Base-by-base conservation (phyloP, 1,139 yeast genomes). In the Trichomonascaceae sp. region DNA sequence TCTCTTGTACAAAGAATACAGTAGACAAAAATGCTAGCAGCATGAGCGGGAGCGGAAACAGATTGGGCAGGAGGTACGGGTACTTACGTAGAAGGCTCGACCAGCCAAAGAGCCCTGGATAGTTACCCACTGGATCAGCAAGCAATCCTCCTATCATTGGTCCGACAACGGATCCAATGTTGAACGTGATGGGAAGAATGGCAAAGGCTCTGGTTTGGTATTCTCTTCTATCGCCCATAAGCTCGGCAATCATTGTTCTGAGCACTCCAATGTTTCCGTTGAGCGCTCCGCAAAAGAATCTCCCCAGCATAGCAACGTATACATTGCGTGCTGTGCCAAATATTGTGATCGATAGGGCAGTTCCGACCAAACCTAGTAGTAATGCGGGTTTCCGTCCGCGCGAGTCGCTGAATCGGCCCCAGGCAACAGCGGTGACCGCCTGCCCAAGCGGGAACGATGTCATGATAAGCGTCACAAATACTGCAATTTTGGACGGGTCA, bases 131-230 rank as follows among this genome's bases (percentile, higher is more conserved):
- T 11, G 64, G 62, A 30, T 52, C 52, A 13, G 64, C 62, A 29
- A 63, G 43, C 32, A 53, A 45, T 2, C 56, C 56, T 5, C 56
- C 56, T 14, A 51, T 41, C 35, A 47, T 42, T 17, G 81, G 81
- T 0, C 78, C 78, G 26, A 72, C 38, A 16, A 70, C 63, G 30
- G 61, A 54, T 1, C 80, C 80, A 13, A 72, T 48, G 45, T 72
- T 72, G 64, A 69, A 71, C 16, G 73, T 58, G 30, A 74, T 57
- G 0, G 80, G 76, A 48, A 73, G 54, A 2, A 71, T 65, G 17
- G 75, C 64, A 48, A 74, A 72, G 1, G 76, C 79, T 17, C 74
- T 43, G 2, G 76, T 73, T 46, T 74, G 78, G 47, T 71, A 76
- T 34, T 63, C 60, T 41, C 68, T 65, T 17, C 41, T 43, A 40